phyloP scores from a whole-genome alignment of 768 basidiomycete genomes.

The Lepiota venenata region DNA sequence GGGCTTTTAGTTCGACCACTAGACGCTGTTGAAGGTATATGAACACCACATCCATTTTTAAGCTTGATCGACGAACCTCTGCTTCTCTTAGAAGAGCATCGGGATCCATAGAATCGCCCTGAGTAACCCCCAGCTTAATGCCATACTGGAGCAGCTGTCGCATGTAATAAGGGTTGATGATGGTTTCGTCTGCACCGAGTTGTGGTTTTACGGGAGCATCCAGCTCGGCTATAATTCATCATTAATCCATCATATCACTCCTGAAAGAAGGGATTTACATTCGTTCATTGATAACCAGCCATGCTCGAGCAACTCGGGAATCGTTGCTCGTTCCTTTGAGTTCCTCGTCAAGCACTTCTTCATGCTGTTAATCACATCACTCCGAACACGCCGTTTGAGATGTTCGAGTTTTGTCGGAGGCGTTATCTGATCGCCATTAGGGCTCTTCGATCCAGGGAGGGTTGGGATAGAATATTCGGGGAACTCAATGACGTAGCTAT shows the following conservation, averaged over 20 bases:
- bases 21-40: constrained; percentile 42
- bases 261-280: constrained; percentile 31
- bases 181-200: constrained; percentile 54
- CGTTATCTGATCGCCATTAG: constrained; percentile 25
- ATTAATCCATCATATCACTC: neutral
- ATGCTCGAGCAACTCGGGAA: constrained; percentile 81
- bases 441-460: constrained; percentile 33
- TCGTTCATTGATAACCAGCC: constrained; percentile 73
- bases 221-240: neutral
- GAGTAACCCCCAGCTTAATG: constrained; percentile 51
- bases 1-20: constrained; percentile 56
- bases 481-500: constrained; percentile 74
- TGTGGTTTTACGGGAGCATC: constrained; percentile 26
- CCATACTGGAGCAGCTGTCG: constrained; percentile 69
- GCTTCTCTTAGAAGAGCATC: constrained; percentile 52
- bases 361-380: constrained; percentile 78
- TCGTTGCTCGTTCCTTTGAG: constrained; percentile 83
- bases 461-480: constrained; percentile 64
- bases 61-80: constrained; percentile 38
- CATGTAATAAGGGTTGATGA: constrained; percentile 83
- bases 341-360: constrained; percentile 75
- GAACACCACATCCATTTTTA: neutral
- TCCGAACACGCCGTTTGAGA: constrained; percentile 65
- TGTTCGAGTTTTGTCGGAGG: constrained; percentile 63
- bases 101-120: constrained; percentile 36